A percentile compares a stretch with the other conserved stretches of the same genome.
Conservation (phyloP, 1,284 basidiomycete genomes). For the Sporisorium reilianum region DNA sequence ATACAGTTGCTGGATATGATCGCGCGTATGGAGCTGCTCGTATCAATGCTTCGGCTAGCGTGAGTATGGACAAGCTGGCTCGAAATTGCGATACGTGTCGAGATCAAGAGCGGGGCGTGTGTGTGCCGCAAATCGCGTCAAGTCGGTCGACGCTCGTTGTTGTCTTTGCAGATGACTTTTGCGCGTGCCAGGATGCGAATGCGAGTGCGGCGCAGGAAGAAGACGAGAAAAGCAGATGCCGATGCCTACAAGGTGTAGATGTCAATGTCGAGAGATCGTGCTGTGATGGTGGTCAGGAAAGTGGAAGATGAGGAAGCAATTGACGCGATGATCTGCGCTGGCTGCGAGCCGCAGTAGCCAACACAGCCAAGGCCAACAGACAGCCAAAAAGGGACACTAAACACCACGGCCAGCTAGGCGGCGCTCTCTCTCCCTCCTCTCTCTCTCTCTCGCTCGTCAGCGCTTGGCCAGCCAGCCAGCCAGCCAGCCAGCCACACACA, state of each 20-base stretch:
- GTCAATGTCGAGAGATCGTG: background rate
- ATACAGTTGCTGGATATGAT: background rate
- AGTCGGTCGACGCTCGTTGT: background rate
- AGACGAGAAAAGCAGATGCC: background rate
- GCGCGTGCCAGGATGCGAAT: background rate
- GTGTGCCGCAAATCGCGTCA: background rate
- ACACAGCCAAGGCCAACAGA: background rate
- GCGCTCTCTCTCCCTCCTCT: background rate
- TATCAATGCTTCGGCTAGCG: background rate
- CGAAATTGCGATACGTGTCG: constrained; percentile 4
- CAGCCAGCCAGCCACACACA: constrained; percentile 8
- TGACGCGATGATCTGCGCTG: constrained; percentile 22
- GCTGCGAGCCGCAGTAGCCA: constrained; percentile 2
- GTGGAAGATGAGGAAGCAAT: constrained; percentile 8
- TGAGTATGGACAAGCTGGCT: background rate
- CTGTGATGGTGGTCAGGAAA: constrained; percentile 8
- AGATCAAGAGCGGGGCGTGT: background rate
- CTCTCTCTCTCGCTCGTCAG: background rate
- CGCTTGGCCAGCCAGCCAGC: constrained; percentile 10
- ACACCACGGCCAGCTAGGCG: background rate
- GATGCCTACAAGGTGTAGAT: background rate
- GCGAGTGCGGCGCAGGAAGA: background rate
- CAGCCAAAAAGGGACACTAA: background rate
- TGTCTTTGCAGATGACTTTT: background rate
- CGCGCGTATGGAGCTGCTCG: background rate